These are phyloP conservation scores for Catunica adiposa DNA, from an alignment of 2,329 filamentous ascomycete genomes.

Conservation along the genomic window DNA sequence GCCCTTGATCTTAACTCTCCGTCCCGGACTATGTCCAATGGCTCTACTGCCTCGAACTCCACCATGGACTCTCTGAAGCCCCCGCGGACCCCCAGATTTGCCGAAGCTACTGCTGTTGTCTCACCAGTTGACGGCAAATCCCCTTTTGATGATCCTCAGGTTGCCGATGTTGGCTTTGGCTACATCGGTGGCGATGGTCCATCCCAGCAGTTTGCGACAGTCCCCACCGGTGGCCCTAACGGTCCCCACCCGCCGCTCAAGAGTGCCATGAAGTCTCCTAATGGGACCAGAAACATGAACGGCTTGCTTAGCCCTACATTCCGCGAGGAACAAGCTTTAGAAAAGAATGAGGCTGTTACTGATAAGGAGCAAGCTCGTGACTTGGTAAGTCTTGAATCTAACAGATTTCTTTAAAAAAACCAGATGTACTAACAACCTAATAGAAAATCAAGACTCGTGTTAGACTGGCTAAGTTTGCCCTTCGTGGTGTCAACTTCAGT, in stretches of 20 bases:
- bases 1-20: slow-evolving; percentile 35
- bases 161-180: slow-evolving; percentile 81
- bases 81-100: slow-evolving; percentile 61
- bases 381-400: slow-evolving; percentile 47
- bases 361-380: slow-evolving; percentile 80
- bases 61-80: slow-evolving; percentile 44
- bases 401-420: slow-evolving; percentile 21
- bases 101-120: slow-evolving; percentile 63
- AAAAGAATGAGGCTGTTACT: slow-evolving; percentile 65
- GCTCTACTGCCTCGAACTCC: slow-evolving; percentile 29
- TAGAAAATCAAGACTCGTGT: slow-evolving; percentile 89
- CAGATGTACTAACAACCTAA: neutral
- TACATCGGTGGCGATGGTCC: slow-evolving; percentile 57
- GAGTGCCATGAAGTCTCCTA: slow-evolving; percentile 77
- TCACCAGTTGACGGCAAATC: slow-evolving; percentile 50
- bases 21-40: slow-evolving; percentile 31
- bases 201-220: slow-evolving; percentile 8
- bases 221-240: neutral
- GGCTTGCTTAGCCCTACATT: slow-evolving; percentile 87
- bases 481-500: slow-evolving; percentile 92
- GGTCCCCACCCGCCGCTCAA: slow-evolving; percentile 55
- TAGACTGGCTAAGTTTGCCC: slow-evolving; percentile 80
- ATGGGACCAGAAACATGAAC: slow-evolving; percentile 53
- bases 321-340: slow-evolving; percentile 67
- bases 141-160: slow-evolving; percentile 46